Base-by-base conservation (phyloP, 2,329 filamentous ascomycete species). In the Xylaria sp. region DNA sequence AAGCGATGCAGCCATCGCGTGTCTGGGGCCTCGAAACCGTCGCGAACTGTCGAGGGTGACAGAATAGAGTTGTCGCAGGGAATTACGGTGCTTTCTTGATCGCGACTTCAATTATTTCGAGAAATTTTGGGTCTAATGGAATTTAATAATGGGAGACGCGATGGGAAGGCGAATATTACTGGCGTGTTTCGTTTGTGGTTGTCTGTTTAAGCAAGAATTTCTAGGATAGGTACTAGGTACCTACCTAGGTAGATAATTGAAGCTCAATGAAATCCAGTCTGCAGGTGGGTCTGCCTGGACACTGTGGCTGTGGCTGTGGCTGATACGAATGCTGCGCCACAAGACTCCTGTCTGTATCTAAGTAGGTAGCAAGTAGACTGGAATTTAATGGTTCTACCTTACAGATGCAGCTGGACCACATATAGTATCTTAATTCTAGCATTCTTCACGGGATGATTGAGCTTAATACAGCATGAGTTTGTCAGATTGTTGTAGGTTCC, bases 1-100 rank as follows among this genome's bases (percentile, higher is more conserved):
- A 49, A 98, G 86, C 65, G 93, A 92, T 66, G 88, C 85, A 66
- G 89, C 82, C 89, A 92, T 92, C 68, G 65, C 78, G 72, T 73
- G 29, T 58, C 36, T 15, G 33, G 33, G 33, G 51, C 51, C 17
- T 59, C 51, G 47, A 31, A 47, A 58, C 60, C 50, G 25, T 61
- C 67, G 60, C 66, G 49, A 56, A 45, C n/a, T 17, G 20, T 5
- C n/a, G n/a, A n/a, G 25, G 36, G 10, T 20, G 25, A 3, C 27
- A 38, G 31, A 20, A 31, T 13, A 10, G 7, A 20, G 38, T 53
- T 44, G 47, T 56, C 54, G 51, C 17, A 22, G 27, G 47, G 7
- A 20, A 2, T 17, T 38, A 25, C 4, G 33, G 13, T 17, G 15
- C 27, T 38, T 39, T 27, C 39, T 6, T n/a, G 3, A 29, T 47